phyloP scores from a whole-genome alignment of 164 flowering plant species.

The Stephania cephalantha region DNA sequence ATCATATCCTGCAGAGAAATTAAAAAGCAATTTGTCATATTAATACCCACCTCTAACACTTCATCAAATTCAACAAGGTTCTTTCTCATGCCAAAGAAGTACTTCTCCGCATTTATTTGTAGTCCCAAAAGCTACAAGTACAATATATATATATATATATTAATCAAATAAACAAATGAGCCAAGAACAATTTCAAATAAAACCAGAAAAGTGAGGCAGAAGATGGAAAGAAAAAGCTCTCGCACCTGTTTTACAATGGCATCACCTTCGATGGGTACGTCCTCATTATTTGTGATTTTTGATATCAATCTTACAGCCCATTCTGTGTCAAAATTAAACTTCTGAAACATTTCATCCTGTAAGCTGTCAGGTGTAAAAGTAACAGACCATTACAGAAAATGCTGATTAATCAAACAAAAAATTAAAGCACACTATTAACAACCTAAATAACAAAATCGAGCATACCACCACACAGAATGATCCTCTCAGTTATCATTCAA shows the following conservation, averaged over 20 bases:
- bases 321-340: constrained; percentile 88
- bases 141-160: neutral
- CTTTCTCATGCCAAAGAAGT: constrained; percentile 80
- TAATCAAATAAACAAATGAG: constrained; percentile 5
- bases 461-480: neutral
- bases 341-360: constrained; percentile 98
- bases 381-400: too few species aligned
- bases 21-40: neutral
- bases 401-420: too few species aligned
- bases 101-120: constrained; percentile 93
- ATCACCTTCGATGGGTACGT: constrained; percentile 81
- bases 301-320: constrained; percentile 94
- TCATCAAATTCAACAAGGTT: constrained; percentile 97
- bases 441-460: neutral
- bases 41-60: constrained; percentile 77
- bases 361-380: constrained; percentile 39
- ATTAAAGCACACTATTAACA: too few species aligned
- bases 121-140: constrained; percentile 65
- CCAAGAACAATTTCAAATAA: neutral
- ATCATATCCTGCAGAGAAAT: neutral
- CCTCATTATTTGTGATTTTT: constrained; percentile 70
- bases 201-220: neutral
- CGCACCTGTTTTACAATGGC: constrained; percentile 77
- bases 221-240: neutral
- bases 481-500: neutral